These are phyloP conservation scores for Neopestalotiopsis sp. DNA, from an alignment of 2,329 filamentous ascomycete genomes.

Conservation along the genomic window DNA sequence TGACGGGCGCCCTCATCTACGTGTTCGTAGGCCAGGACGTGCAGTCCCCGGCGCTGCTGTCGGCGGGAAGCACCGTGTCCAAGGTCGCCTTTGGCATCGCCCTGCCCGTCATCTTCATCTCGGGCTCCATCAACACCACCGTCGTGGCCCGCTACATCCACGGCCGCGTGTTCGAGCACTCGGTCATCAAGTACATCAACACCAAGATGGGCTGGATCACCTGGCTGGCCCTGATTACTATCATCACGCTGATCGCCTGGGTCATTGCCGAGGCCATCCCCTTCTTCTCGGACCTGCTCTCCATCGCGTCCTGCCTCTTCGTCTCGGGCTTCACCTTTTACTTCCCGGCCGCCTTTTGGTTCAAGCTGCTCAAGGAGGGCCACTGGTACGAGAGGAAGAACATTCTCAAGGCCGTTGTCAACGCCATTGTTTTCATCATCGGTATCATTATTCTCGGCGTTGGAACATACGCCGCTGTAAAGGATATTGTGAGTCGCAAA, in stretches of 20 bases:
- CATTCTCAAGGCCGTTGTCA: slow-evolving; percentile 28
- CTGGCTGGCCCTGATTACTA: slow-evolving; percentile 64
- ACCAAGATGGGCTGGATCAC: slow-evolving; percentile 37
- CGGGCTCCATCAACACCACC: slow-evolving; percentile 68
- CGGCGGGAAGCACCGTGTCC: slow-evolving; percentile 55
- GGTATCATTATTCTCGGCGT: slow-evolving; percentile 36
- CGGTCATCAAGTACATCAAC: slow-evolving; percentile 39
- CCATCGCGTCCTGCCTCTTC: slow-evolving; percentile 55
- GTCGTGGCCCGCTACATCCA: slow-evolving; percentile 45
- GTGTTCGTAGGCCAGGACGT: slow-evolving; percentile 62
- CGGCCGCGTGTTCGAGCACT: slow-evolving; percentile 37
- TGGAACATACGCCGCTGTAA: slow-evolving; percentile 37
- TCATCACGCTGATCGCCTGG: slow-evolving; percentile 69
- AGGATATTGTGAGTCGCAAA: slow-evolving; percentile 36
- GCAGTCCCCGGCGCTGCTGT: slow-evolving; percentile 64
- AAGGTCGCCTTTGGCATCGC: slow-evolving; percentile 70
- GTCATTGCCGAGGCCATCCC: slow-evolving; percentile 76
- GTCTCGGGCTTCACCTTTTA: slow-evolving; percentile 50
- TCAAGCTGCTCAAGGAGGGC: slow-evolving; percentile 37
- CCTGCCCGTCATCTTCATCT: slow-evolving; percentile 67
- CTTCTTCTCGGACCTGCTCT: slow-evolving; percentile 71
- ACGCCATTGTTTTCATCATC: slow-evolving; percentile 34
- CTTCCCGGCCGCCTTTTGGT: slow-evolving; percentile 41
- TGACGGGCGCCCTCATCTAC: slow-evolving; percentile 67
- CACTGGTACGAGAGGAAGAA: slow-evolving; percentile 34